Evolutionary conservation across 192 early-diverging fungal species (phyloP).

Genomic region (Coemansia sp.): DNA sequence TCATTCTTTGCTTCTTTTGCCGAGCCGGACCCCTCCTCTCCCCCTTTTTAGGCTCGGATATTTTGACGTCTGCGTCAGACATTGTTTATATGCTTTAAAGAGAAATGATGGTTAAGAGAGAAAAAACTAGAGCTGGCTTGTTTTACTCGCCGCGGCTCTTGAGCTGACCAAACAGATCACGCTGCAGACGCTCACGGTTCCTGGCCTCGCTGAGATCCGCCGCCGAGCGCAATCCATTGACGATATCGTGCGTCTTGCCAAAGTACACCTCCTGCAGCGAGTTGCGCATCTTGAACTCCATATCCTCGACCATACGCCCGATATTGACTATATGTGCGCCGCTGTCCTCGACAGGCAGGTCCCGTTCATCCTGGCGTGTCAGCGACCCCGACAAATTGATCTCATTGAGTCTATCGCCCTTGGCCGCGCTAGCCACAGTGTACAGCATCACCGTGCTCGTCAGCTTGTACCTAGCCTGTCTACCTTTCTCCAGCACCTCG

Average conservation of each 20-base stretch:
- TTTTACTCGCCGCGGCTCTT: conserved; percentile 54
- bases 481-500: conserved; percentile 82
- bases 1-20: neutral
- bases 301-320: conserved; percentile 95
- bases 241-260: conserved; percentile 95
- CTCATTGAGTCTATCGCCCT: conserved; percentile 53
- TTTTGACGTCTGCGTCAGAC: neutral
- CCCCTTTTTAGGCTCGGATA: neutral
- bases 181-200: conserved; percentile 77
- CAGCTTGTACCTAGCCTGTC: conserved; percentile 90
- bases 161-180: conserved; percentile 74
- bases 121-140: conserved; percentile 8
- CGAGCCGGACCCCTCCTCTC: neutral
- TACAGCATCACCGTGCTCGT: conserved; percentile 97
- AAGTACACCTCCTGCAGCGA: conserved; percentile 94
- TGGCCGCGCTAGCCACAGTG: conserved; percentile 67
- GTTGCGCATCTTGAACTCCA: conserved; percentile 97
- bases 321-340: conserved; percentile 88
- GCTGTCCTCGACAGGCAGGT: conserved; percentile 71
- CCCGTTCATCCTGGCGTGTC: conserved; percentile 90
- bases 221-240: conserved; percentile 85
- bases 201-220: conserved; percentile 72
- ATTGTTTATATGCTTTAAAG: neutral
- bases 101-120: too few relatives aligned
- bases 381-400: conserved; percentile 90